phyloP scores from a whole-genome alignment of 371 early-diverging fungal genomes.

The Actinomucor elegans region DNA sequence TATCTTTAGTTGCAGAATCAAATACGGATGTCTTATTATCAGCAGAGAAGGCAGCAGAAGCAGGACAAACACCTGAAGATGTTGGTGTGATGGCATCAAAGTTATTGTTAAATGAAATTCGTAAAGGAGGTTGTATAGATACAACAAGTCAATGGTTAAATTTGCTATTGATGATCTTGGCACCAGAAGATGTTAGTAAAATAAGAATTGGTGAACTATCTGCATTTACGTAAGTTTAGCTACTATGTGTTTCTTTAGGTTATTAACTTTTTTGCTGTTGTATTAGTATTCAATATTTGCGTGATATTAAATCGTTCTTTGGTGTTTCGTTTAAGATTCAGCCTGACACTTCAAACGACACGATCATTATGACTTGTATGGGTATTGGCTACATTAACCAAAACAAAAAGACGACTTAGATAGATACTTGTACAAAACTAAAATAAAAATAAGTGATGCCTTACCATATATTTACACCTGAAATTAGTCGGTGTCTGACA shows the following conservation, averaged over 20 bases:
- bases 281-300: slow-evolving; percentile 78
- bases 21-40: slow-evolving; percentile 82
- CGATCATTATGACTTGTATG: slow-evolving; percentile 82
- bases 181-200: slow-evolving; percentile 93
- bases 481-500: too few species aligned
- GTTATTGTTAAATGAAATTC: slow-evolving; percentile 80
- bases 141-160: slow-evolving; percentile 86
- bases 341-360: slow-evolving; percentile 68
- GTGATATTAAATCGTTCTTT: slow-evolving; percentile 87
- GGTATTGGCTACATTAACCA: slow-evolving; percentile 90
- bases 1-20: slow-evolving; percentile 90
- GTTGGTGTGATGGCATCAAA: slow-evolving; percentile 77
- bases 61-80: slow-evolving; percentile 87
- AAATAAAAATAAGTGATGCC: background rate
- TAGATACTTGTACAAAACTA: slow-evolving; percentile 12
- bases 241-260: too few species aligned
- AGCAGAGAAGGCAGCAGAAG: slow-evolving; percentile 80
- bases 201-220: slow-evolving; percentile 84
- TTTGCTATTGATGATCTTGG: slow-evolving; percentile 81
- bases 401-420: slow-evolving; percentile 78
- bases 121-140: slow-evolving; percentile 89
- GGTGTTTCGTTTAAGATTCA: slow-evolving; percentile 89
- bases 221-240: slow-evolving; percentile 76
- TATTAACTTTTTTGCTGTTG: too few species aligned
- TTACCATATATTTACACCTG: too few species aligned